Evolutionary conservation across 2,329 filamentous ascomycete genomes (phyloP).

Genomic region (Diaporthe batatas): DNA sequence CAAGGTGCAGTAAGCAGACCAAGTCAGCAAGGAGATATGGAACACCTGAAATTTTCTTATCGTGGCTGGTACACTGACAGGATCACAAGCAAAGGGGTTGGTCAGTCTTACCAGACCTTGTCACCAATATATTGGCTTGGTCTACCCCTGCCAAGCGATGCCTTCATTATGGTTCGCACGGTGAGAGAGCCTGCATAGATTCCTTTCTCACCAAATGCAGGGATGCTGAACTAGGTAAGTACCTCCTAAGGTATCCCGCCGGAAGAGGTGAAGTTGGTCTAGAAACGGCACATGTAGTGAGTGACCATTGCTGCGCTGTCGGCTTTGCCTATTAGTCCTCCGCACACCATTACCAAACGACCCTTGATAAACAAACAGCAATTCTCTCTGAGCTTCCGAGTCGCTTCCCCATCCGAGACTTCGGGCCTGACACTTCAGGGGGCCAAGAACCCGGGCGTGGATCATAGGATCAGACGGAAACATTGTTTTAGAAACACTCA

Average conservation of each 20-base stretch:
- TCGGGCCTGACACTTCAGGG: not conserved
- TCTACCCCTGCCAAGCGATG: conserved; percentile 19
- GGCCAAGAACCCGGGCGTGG: conserved; percentile 3
- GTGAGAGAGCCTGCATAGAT: not conserved
- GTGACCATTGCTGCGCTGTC: not conserved
- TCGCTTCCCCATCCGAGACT: not conserved
- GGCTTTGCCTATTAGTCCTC: not conserved
- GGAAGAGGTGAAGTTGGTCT: not conserved
- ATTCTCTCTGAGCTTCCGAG: too few species aligned
- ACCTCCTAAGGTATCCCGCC: too few species aligned
- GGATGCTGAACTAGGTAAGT: too few species aligned
- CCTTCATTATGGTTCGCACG: not conserved
- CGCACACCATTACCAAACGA: not conserved
- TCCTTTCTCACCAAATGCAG: not conserved
- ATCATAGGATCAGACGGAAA: conserved; percentile 27
- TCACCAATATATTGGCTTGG: conserved; percentile 29
- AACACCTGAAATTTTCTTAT: not conserved
- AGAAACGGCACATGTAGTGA: not conserved
- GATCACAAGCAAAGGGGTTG: not conserved
- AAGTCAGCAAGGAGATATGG: not conserved
- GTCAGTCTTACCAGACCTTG: not conserved
- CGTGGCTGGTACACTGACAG: not conserved
- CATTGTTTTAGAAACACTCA: conserved; percentile 23
- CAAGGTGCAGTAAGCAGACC: not conserved
- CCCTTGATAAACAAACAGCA: too few species aligned